phyloP scores from a whole-genome alignment of 768 basidiomycete genomes.

The Pleurotus platypus region DNA sequence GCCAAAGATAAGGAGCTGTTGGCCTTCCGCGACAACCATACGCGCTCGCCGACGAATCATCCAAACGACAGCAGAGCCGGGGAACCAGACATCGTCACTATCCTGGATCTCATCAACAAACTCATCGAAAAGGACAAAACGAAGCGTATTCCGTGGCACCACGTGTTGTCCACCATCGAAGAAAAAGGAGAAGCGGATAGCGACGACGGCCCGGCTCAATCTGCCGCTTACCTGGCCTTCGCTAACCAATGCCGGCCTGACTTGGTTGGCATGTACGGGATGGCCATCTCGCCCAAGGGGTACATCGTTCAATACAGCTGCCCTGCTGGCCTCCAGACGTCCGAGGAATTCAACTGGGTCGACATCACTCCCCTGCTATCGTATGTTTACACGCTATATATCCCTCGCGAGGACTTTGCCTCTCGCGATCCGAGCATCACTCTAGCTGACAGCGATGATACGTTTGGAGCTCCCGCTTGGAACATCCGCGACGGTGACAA shows the following conservation, averaged over 20 bases:
- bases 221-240: slow-evolving; percentile 2
- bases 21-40: too few species aligned
- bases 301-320: slow-evolving; percentile 6
- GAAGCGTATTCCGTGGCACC: too few species aligned
- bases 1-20: too few species aligned
- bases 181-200: background rate
- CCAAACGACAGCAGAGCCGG: too few species aligned
- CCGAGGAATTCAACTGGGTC: background rate
- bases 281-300: background rate
- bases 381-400: slow-evolving; percentile 8
- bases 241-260: slow-evolving; percentile 10
- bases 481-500: background rate
- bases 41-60: too few species aligned
- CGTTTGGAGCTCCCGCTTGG: background rate
- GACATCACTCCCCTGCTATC: slow-evolving; percentile 1
- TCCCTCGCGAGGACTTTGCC: background rate
- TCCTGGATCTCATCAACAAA: too few species aligned
- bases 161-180: too few species aligned
- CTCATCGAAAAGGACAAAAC: too few species aligned
- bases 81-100: too few species aligned
- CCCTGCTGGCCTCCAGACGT: slow-evolving; percentile 5
- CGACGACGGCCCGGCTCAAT: slow-evolving; percentile 4
- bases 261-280: background rate
- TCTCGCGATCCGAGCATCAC: slow-evolving; percentile 1
- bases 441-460: background rate